A percentile compares a stretch with the other conserved stretches of the same genome.
phyloP scores from a whole-genome alignment of 345 rosid species.

The Geranium rotundifolium region DNA sequence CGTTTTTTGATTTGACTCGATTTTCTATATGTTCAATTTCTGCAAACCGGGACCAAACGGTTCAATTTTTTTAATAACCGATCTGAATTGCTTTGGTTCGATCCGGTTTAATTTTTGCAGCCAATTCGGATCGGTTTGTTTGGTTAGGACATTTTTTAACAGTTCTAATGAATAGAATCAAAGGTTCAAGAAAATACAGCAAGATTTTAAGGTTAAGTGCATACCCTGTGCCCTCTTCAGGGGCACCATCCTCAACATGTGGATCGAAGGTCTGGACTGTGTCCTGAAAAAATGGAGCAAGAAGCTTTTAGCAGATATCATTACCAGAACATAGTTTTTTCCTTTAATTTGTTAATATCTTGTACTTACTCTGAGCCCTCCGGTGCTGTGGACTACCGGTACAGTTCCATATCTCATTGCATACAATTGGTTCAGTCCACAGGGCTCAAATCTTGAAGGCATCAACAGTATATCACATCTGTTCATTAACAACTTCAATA shows the following conservation, averaged over 20 bases:
- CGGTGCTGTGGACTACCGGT: slow-evolving; percentile 87
- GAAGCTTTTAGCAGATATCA: slow-evolving; percentile 2
- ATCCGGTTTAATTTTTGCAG: no score
- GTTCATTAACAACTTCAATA: slow-evolving; percentile 19
- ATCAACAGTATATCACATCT: slow-evolving; percentile 91
- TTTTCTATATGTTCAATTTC: no score
- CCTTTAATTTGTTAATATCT: background rate
- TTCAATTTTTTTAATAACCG: no score
- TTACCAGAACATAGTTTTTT: background rate
- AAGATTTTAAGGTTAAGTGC: slow-evolving; percentile 6
- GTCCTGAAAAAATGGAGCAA: slow-evolving; percentile 37
- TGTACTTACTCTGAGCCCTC: slow-evolving; percentile 81
- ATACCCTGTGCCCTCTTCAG: slow-evolving; percentile 80
- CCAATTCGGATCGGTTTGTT: no score
- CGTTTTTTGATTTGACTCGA: no score
- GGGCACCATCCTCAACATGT: slow-evolving; percentile 47
- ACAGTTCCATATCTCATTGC: slow-evolving; percentile 95
- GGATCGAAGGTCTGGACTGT: slow-evolving; percentile 81
- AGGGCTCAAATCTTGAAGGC: slow-evolving; percentile 98
- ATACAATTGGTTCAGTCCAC: slow-evolving; percentile 87
- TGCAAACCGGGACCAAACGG: no score
- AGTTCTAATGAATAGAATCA: no score
- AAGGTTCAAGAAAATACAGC: no score
- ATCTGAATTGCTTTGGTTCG: no score
- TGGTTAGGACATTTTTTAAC: no score